Conservation (phyloP, 352 stramenopile species). For the Pythium oligandrum region DNA sequence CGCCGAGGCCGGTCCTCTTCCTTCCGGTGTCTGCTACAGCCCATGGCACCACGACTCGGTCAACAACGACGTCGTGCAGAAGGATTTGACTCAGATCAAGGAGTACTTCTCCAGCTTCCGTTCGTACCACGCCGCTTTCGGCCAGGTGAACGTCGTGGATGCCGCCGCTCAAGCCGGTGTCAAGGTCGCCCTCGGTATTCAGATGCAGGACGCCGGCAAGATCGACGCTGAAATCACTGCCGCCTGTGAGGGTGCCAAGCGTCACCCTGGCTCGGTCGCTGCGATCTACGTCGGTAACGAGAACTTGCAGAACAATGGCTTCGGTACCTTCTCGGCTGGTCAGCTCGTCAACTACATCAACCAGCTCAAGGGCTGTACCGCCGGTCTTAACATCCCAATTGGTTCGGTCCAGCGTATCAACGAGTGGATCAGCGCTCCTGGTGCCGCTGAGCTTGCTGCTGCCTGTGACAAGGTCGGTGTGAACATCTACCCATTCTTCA, state of each 20-base stretch:
- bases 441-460: conserved; percentile 20
- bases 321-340: conserved; percentile 16
- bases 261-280: conserved; percentile 20
- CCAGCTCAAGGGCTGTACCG: conserved; percentile 23
- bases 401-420: conserved; percentile 63
- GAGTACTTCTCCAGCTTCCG: conserved; percentile 27
- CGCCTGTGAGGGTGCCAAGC: conserved; percentile 19
- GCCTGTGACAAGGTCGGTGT: conserved; percentile 31
- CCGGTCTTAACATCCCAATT: conserved; percentile 20
- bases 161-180: conserved; percentile 19
- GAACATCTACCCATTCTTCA: conserved; percentile 82
- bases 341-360: conserved; percentile 27
- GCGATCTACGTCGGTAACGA: conserved; percentile 40
- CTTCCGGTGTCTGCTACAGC: conserved; percentile 50
- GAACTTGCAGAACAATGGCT: conserved; percentile 28
- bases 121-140: conserved; percentile 33
- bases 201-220: conserved; percentile 22
- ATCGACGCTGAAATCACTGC: conserved; percentile 28
- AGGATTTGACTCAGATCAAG: conserved; percentile 24
- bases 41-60: conserved; percentile 49
- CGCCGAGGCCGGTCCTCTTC: conserved; percentile 15
- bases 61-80: conserved; percentile 14
- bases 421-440: conserved; percentile 42
- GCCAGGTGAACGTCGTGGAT: conserved; percentile 30
- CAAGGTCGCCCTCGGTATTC: conserved; percentile 25